Evolutionary conservation across 768 basidiomycete species (phyloP).

Genomic region (Termitomyces sp.): DNA sequence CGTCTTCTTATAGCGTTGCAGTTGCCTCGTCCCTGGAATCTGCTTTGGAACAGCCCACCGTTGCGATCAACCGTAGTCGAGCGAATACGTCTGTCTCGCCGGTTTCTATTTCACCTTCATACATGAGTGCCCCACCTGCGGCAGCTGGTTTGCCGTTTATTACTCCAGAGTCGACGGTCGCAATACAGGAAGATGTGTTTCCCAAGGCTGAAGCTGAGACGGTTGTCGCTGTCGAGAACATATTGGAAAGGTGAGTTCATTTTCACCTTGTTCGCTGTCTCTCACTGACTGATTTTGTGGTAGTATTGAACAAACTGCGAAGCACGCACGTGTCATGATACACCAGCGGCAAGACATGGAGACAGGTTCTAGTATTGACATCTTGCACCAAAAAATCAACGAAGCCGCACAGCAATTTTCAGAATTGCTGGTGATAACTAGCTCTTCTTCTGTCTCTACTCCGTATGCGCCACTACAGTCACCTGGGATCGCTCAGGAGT

Average conservation of each 20-base stretch:
- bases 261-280: slow-evolving; percentile 7
- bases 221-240: slow-evolving; percentile 44
- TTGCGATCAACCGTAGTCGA: slow-evolving; percentile 34
- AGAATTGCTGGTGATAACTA: slow-evolving; percentile 30
- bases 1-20: slow-evolving; percentile 36
- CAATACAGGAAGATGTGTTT: slow-evolving; percentile 24
- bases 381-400: slow-evolving; percentile 53
- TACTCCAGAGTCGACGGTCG: slow-evolving; percentile 16
- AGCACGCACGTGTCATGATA: slow-evolving; percentile 52
- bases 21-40: slow-evolving; percentile 45
- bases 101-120: slow-evolving; percentile 16
- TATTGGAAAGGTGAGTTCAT: slow-evolving; percentile 53
- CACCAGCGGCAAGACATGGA: slow-evolving; percentile 44
- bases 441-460: slow-evolving; percentile 18
- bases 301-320: slow-evolving; percentile 63
- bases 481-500: slow-evolving; percentile 16
- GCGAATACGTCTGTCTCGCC: slow-evolving; percentile 35
- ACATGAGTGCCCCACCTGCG: slow-evolving; percentile 26
- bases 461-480: slow-evolving; percentile 20
- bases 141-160: slow-evolving; percentile 20
- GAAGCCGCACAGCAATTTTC: slow-evolving; percentile 56
- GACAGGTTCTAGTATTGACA: slow-evolving; percentile 50
- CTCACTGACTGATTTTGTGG: slow-evolving; percentile 19
- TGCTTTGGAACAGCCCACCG: slow-evolving; percentile 38
- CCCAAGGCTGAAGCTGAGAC: slow-evolving; percentile 26